Evolutionary conservation across 2,329 filamentous ascomycete genomes (phyloP).

Genomic region (Reticulascus tulasneorum): DNA sequence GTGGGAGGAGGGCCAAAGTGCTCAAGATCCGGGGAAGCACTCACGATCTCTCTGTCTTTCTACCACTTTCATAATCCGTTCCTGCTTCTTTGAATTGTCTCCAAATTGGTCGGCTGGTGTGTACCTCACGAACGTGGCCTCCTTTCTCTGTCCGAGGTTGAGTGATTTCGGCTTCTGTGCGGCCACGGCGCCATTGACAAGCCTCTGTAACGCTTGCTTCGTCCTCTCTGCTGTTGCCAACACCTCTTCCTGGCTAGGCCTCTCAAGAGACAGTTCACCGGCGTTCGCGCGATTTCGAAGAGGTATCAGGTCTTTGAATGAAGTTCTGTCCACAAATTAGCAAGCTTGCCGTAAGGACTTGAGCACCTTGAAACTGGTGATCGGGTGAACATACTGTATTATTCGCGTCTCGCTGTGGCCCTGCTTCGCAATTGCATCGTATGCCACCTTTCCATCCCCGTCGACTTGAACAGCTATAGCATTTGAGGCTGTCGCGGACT

Average conservation of each 20-base stretch:
- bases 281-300: constrained; percentile 88
- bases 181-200: constrained; percentile 81
- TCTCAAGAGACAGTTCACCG: constrained; percentile 81
- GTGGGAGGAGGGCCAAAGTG: too few species aligned
- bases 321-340: too few species aligned
- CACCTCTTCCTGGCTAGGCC: constrained; percentile 82
- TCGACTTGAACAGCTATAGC: constrained; percentile 92
- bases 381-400: too few species aligned
- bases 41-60: constrained; percentile 89
- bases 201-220: constrained; percentile 73
- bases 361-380: too few species aligned
- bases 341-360: too few species aligned
- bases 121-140: constrained; percentile 91
- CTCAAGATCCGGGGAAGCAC: too few species aligned
- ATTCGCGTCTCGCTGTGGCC: constrained; percentile 81
- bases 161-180: constrained; percentile 96
- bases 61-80: constrained; percentile 98
- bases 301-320: constrained; percentile 95
- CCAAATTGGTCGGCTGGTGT: constrained; percentile 98
- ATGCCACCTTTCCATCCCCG: constrained; percentile 87
- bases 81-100: constrained; percentile 77
- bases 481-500: constrained; percentile 69
- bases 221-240: constrained; percentile 82
- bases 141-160: constrained; percentile 72
- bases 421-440: constrained; percentile 88